Evolutionary conservation across 106 monocot species (phyloP).

Genomic region (Vanilla planifolia): DNA sequence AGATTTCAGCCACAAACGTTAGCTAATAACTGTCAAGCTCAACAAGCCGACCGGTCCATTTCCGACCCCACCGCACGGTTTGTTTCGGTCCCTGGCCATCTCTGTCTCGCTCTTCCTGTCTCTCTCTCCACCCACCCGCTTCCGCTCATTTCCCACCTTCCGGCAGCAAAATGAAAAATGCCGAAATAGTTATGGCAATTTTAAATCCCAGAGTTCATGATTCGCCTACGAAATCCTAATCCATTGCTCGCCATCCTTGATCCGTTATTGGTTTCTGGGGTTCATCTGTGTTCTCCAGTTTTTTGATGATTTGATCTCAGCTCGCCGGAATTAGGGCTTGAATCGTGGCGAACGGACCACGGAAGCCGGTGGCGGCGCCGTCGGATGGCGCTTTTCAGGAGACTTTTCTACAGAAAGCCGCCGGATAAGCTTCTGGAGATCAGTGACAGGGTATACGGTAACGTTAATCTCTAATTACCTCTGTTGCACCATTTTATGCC

Average conservation of each 20-base stretch:
- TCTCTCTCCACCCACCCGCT: background rate
- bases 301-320: constrained; percentile 5
- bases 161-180: background rate
- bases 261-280: background rate
- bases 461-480: background rate
- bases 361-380: constrained; percentile 45
- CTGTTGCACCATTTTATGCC: no score
- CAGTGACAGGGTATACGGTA: constrained; percentile 87
- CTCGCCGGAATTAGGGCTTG: constrained; percentile 7
- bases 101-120: background rate
- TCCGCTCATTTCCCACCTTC: background rate
- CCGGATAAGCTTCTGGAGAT: constrained; percentile 97
- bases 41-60: background rate
- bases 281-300: background rate
- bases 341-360: background rate
- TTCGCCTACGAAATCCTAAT: background rate
- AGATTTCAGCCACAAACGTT: no score
- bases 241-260: background rate
- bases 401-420: constrained; percentile 90
- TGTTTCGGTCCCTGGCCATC: background rate
- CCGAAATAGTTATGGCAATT: background rate
- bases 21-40: background rate
- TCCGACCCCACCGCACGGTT: background rate
- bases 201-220: background rate
- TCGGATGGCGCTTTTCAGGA: constrained; percentile 92